These are phyloP conservation scores for Breynia disticha DNA, from an alignment of 441 rosid genomes.

Conservation along the genomic window DNA sequence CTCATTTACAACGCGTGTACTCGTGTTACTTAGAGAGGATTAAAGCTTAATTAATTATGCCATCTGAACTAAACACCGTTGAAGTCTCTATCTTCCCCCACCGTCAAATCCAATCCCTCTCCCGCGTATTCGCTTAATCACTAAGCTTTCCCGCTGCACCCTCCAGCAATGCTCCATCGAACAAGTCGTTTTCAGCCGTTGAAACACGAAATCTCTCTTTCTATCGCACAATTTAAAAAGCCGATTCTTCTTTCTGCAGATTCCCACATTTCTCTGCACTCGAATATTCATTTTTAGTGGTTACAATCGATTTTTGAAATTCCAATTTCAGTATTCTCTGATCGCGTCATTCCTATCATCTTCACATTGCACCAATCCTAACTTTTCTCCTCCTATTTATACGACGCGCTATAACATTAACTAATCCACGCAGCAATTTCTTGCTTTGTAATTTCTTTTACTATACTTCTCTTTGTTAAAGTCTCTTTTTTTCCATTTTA, in stretches of 20 bases:
- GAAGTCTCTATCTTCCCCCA: not conserved
- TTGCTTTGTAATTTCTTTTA: not conserved
- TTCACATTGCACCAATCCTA: constrained; percentile 1
- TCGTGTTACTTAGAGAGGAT: too few relatives aligned
- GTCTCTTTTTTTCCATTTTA: not conserved
- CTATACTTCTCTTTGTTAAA: not conserved
- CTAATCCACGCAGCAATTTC: constrained; percentile 18
- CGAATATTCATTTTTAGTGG: constrained; percentile 14
- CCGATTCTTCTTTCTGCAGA: constrained; percentile 14
- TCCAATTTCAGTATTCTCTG: constrained; percentile 8
- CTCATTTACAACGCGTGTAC: too few relatives aligned
- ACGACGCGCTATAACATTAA: not conserved
- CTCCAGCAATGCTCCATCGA: not conserved
- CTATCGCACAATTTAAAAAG: constrained; percentile 8
- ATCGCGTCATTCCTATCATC: constrained; percentile 9
- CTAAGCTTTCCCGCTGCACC: constrained; percentile 3
- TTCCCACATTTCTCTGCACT: not conserved
- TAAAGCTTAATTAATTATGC: too few relatives aligned
- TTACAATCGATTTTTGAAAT: too few relatives aligned
- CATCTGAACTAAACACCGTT: not conserved
- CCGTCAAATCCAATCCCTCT: not conserved
- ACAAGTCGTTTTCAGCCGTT: not conserved
- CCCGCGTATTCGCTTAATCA: constrained; percentile 1
- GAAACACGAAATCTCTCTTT: not conserved
- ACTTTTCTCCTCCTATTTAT: constrained; percentile 19